Base-by-base conservation (phyloP, 2,329 filamentous ascomycete genomes). In the Zasmidium angulare region DNA sequence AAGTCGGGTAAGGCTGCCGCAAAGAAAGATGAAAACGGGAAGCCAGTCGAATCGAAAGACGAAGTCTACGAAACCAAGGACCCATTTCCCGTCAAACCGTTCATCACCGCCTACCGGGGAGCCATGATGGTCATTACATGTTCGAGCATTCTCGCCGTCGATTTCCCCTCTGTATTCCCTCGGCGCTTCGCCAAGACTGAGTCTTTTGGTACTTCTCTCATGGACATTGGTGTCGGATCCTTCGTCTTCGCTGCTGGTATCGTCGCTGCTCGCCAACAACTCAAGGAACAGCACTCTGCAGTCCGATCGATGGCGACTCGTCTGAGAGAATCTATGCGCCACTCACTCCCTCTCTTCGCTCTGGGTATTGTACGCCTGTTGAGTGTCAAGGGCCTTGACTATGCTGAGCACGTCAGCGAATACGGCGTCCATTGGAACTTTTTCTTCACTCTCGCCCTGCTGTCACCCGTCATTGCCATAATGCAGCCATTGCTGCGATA, bases 361-460 rank as follows among this genome's bases (percentile, higher is more conserved):
- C 81, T 99, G 3, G 95, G 95, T 14, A 72, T 95, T 22, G 80
- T 96, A 56, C 86, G 95, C 22, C 82, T 98, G 22, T 86, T 91
- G 66, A 96, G 88, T 68, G 93, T 98, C 71, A 99, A 99, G 77
- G 90, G 91, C 6, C 80, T 97, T 26, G 92, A 98, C 72, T 99
- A 99, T 72, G 93, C 93, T 2, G 95, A 99, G 74, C 95, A 99
- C 78, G 91, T 97, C 59, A 92, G 91, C 14, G 95, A 99, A 73
- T 99, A 99, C 72, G 95, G 95, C 47, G 91, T 99, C 10, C 95
- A 99, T 75, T 99, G 95, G 95, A 99, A 99, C 75, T 99, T 99
- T 76, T 99, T 99, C 82, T 98, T 98, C 77, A 99, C 95, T 0
- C 81, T 99, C 10, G 93, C 87, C 4, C 84, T 97, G 50, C 78